These are phyloP conservation scores for Borealophlyctis nickersoniae DNA, from an alignment of 192 early-diverging fungal genomes.

Conservation along the genomic window DNA sequence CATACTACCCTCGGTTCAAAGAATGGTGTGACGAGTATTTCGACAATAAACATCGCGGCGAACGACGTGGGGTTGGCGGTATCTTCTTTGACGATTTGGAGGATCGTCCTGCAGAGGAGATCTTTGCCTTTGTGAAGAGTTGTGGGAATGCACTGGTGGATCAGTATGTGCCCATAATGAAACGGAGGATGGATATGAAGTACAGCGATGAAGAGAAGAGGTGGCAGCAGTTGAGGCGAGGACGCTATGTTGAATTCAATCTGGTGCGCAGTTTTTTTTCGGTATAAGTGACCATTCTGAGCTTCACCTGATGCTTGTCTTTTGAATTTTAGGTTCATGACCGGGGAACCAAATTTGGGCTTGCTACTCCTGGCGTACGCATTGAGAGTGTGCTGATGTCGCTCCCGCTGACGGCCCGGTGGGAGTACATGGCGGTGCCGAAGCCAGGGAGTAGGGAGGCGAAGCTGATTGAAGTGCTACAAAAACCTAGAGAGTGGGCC, in stretches of 20 bases:
- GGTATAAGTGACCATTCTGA: not conserved
- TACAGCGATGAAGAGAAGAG: conserved; percentile 73
- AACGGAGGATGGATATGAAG: conserved; percentile 72
- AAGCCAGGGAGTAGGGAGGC: conserved; percentile 68
- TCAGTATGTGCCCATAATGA: conserved; percentile 87
- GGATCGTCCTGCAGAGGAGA: conserved; percentile 50
- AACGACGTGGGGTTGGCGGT: conserved; percentile 91
- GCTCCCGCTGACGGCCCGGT: conserved; percentile 88
- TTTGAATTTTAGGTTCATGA: conserved; percentile 61
- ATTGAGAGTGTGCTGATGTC: conserved; percentile 96
- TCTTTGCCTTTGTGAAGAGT: conserved; percentile 81
- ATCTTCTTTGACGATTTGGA: conserved; percentile 98
- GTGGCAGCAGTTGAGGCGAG: conserved; percentile 95
- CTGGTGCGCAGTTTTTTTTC: conserved; percentile 51
- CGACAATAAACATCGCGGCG: conserved; percentile 76
- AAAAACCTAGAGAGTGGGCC: conserved; percentile 79
- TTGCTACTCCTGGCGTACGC: conserved; percentile 90
- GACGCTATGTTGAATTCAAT: conserved; percentile 98
- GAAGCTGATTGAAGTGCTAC: conserved; percentile 73
- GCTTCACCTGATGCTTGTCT: conserved; percentile 3
- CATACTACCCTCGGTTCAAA: conserved; percentile 89
- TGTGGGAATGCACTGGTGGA: conserved; percentile 76
- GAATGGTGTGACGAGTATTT: conserved; percentile 98
- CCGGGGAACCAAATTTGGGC: conserved; percentile 97
- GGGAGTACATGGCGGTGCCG: conserved; percentile 88